phyloP scores from a whole-genome alignment of 768 basidiomycete species.

The Serendipita sp. region DNA sequence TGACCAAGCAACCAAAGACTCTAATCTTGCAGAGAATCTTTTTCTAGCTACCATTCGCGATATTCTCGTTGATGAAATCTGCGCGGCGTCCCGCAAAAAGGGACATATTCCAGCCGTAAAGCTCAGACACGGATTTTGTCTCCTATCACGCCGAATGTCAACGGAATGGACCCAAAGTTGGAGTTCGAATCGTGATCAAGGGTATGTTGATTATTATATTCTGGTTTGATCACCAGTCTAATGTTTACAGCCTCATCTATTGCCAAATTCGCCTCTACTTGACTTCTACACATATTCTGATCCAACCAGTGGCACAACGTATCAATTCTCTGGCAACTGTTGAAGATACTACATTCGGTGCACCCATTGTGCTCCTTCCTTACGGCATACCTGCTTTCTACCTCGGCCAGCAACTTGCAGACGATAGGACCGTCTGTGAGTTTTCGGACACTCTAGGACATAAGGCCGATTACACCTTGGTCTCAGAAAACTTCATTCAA shows the following conservation, averaged over 20 bases:
- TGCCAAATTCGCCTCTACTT: neutral
- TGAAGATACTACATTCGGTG: neutral
- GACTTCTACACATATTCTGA: neutral
- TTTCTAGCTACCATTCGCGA: neutral
- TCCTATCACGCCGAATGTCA: neutral
- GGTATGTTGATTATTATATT: neutral
- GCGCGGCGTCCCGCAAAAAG: neutral
- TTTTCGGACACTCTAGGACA: neutral
- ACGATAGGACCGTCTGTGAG: neutral
- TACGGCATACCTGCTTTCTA: neutral
- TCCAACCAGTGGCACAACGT: neutral
- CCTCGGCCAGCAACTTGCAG: neutral
- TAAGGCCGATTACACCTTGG: neutral
- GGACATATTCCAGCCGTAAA: slow-evolving; percentile 3
- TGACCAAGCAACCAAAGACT: neutral
- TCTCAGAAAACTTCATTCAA: neutral
- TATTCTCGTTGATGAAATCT: slow-evolving; percentile 1
- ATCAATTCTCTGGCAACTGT: neutral
- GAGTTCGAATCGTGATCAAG: neutral
- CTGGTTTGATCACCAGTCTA: neutral
- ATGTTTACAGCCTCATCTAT: neutral
- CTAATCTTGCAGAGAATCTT: neutral
- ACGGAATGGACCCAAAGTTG: slow-evolving; percentile 2
- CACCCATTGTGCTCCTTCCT: neutral
- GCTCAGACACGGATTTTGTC: neutral